phyloP scores from a whole-genome alignment of 805 yeast species.

The Clavispora carvajalis region DNA sequence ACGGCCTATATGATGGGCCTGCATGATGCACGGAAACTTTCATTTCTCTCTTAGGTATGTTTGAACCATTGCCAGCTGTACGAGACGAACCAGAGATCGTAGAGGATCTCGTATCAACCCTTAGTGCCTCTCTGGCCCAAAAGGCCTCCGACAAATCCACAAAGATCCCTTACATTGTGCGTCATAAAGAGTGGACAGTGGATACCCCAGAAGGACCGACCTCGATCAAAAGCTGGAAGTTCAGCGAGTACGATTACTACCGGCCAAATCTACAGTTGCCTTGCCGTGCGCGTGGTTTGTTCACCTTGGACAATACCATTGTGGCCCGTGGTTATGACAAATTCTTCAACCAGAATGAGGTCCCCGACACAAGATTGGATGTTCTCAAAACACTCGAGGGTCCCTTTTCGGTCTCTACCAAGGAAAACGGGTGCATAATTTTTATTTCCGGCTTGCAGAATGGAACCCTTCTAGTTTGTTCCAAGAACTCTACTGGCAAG shows the following conservation, averaged over 20 bases:
- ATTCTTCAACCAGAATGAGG: slow-evolving; percentile 80
- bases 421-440: slow-evolving; percentile 92
- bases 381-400: slow-evolving; percentile 44
- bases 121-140: background rate
- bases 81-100: background rate
- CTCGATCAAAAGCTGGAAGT: slow-evolving; percentile 56
- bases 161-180: slow-evolving; percentile 1
- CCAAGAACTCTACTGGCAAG: slow-evolving; percentile 72
- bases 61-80: slow-evolving; percentile 1
- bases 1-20: too few relatives aligned
- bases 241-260: slow-evolving; percentile 85
- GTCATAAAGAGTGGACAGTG: slow-evolving; percentile 13
- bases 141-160: background rate
- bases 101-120: background rate
- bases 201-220: background rate
- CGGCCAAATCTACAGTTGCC: slow-evolving; percentile 54
- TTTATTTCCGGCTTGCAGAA: slow-evolving; percentile 71
- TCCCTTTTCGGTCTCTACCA: slow-evolving; percentile 75
- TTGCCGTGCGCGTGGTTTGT: slow-evolving; percentile 77
- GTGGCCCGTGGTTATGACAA: slow-evolving; percentile 89
- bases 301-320: slow-evolving; percentile 49
- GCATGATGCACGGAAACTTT: too few relatives aligned
- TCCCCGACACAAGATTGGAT: slow-evolving; percentile 45
- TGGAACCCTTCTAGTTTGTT: slow-evolving; percentile 79
- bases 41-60: too few relatives aligned